A percentile compares a stretch with the other conserved stretches of the same genome.
Conservation (phyloP, 306 rosid species). For the Cicer bijugum region DNA sequence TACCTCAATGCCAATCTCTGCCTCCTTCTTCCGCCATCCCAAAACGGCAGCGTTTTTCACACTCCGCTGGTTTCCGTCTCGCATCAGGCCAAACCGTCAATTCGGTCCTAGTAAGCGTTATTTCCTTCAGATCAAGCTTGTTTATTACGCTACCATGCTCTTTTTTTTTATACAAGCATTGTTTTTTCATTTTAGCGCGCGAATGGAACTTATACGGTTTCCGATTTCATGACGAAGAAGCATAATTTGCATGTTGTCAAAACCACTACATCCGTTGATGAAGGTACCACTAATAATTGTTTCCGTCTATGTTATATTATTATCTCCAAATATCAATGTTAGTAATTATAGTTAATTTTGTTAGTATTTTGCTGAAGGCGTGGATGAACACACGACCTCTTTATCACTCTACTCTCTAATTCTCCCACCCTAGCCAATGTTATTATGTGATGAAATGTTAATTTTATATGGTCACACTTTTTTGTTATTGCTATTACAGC, state of each 20-base stretch:
- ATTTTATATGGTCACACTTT: background rate
- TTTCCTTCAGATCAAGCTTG: slow-evolving; percentile 42
- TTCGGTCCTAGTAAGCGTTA: slow-evolving; percentile 57
- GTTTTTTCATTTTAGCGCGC: slow-evolving; percentile 50
- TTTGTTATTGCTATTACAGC: slow-evolving; percentile 54
- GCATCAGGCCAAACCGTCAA: slow-evolving; percentile 49
- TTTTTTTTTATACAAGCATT: background rate
- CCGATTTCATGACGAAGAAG: slow-evolving; percentile 89
- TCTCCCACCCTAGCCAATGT: background rate
- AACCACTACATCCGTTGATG: slow-evolving; percentile 76
- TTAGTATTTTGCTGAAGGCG: too few relatives aligned
- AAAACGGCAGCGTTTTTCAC: slow-evolving; percentile 40
- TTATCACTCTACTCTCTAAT: background rate
- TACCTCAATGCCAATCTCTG: slow-evolving; percentile 42
- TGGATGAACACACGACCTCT: too few relatives aligned
- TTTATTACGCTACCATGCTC: slow-evolving; percentile 22
- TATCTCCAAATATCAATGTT: too few relatives aligned
- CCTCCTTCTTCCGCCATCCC: slow-evolving; percentile 25
- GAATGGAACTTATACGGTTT: slow-evolving; percentile 65
- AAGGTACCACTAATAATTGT: slow-evolving; percentile 52
- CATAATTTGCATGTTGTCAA: slow-evolving; percentile 67
- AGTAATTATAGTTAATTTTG: too few relatives aligned
- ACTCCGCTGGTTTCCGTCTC: slow-evolving; percentile 34
- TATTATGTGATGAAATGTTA: slow-evolving; percentile 10
- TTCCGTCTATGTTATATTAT: background rate